Evolutionary conservation across 805 yeast species (phyloP).

Genomic region (Candida succiphila): DNA sequence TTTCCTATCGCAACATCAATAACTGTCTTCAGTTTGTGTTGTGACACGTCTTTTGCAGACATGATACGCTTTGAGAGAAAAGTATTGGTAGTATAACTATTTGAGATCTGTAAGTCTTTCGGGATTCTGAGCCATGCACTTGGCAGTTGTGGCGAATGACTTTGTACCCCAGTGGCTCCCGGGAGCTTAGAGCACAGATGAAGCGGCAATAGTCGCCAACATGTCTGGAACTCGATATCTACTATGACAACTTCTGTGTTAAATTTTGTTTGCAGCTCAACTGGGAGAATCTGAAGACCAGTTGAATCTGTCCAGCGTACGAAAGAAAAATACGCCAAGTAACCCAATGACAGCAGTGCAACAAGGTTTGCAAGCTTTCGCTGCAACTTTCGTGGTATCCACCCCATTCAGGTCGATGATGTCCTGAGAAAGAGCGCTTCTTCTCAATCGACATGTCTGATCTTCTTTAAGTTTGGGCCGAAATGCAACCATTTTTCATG

Average conservation of each 20-base stretch:
- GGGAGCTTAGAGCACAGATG: neutral
- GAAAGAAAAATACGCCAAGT: neutral
- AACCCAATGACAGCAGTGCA: neutral
- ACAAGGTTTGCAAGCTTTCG: neutral
- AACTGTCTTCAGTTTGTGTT: slow-evolving; percentile 1
- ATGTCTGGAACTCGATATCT: neutral
- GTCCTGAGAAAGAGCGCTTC: too few species aligned
- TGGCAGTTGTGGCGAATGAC: neutral
- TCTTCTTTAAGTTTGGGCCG: neutral
- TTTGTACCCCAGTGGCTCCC: neutral
- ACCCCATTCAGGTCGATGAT: too few species aligned
- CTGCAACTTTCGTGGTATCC: neutral
- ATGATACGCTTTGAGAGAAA: slow-evolving; percentile 9
- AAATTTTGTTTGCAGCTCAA: neutral
- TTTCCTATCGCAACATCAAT: slow-evolving; percentile 8
- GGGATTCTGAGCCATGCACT: slow-evolving; percentile 10
- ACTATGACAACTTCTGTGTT: neutral
- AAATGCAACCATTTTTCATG: neutral
- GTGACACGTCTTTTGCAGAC: slow-evolving; percentile 2
- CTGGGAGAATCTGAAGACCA: neutral
- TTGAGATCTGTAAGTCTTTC: slow-evolving; percentile 12
- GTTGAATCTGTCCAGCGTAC: neutral
- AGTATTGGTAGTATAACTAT: slow-evolving; percentile 4
- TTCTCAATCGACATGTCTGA: too few species aligned
- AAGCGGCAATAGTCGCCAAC: neutral